A percentile compares a stretch with the other conserved stretches of the same genome.
Evolutionary conservation across 257 asterid genomes (phyloP).

Genomic region (Jaltomata sinuosa): DNA sequence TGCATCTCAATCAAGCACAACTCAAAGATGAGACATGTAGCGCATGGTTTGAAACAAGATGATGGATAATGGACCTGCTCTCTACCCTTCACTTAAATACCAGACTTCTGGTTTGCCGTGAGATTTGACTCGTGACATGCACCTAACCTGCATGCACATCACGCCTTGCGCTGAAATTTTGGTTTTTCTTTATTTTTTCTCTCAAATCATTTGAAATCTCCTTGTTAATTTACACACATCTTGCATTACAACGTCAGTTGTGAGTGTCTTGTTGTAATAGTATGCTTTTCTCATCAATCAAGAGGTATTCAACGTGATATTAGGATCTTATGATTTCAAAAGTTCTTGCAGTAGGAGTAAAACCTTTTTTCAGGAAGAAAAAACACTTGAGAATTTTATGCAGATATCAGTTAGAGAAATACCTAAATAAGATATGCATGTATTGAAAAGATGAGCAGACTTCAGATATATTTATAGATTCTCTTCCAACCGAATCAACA

Average conservation of each 20-base stretch:
- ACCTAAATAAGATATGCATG: too few relatives aligned
- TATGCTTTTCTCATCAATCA: not conserved
- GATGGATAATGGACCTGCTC: not conserved
- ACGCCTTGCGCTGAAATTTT: not conserved
- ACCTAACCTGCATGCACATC: not conserved
- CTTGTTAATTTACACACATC: not conserved
- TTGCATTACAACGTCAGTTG: not conserved
- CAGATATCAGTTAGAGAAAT: not conserved
- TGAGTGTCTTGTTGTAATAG: not conserved
- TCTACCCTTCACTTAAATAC: not conserved
- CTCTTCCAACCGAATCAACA: not conserved
- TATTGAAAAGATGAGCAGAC: not conserved
- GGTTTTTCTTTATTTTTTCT: not conserved
- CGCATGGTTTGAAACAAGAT: not conserved
- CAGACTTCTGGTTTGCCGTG: not conserved
- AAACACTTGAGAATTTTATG: not conserved
- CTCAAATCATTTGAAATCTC: not conserved
- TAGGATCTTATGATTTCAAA: not conserved
- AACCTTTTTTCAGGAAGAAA: not conserved
- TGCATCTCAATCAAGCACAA: conserved; percentile 39
- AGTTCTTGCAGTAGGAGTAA: not conserved
- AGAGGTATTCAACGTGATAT: not conserved
- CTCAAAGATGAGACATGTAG: not conserved
- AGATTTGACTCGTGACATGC: not conserved
- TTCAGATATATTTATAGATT: not conserved